Evolutionary conservation across 176 grass and related monocot genomes (phyloP).

Genomic region (Carex littledalei): DNA sequence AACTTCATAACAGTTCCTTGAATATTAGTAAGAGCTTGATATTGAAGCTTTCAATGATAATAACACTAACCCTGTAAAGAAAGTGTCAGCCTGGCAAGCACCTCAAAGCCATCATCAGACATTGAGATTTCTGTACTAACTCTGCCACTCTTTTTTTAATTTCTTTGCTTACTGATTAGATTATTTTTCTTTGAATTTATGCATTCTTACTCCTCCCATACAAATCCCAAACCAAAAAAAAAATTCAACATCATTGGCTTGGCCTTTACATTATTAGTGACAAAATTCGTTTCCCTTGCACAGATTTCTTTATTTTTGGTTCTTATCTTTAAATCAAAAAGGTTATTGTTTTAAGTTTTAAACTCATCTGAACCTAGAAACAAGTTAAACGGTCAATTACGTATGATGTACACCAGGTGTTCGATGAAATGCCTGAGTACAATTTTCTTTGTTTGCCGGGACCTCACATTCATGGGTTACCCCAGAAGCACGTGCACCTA

Average conservation of each 20-base stretch:
- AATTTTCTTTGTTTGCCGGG: background rate
- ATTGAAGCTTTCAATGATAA: no score
- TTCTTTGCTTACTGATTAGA: no score
- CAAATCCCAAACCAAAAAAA: no score
- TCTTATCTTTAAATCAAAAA: background rate
- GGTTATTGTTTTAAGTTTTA: background rate
- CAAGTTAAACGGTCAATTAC: background rate
- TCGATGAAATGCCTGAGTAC: background rate
- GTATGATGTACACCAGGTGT: background rate
- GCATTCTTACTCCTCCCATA: no score
- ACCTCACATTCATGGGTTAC: background rate
- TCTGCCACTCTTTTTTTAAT: no score
- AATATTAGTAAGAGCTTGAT: no score
- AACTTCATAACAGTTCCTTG: no score
- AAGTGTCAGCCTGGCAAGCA: no score
- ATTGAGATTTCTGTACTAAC: no score
- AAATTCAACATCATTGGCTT: background rate
- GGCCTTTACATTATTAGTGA: background rate
- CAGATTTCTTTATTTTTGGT: background rate
- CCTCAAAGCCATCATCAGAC: no score
- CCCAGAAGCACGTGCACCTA: background rate
- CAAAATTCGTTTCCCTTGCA: background rate
- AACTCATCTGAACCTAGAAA: background rate
- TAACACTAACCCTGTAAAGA: no score
- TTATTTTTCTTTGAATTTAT: no score